Percentiles rank a stretch among this genome's conserved stretches.
Conservation (phyloP, 2,329 filamentous ascomycete species). For the Xylaria sp. region DNA sequence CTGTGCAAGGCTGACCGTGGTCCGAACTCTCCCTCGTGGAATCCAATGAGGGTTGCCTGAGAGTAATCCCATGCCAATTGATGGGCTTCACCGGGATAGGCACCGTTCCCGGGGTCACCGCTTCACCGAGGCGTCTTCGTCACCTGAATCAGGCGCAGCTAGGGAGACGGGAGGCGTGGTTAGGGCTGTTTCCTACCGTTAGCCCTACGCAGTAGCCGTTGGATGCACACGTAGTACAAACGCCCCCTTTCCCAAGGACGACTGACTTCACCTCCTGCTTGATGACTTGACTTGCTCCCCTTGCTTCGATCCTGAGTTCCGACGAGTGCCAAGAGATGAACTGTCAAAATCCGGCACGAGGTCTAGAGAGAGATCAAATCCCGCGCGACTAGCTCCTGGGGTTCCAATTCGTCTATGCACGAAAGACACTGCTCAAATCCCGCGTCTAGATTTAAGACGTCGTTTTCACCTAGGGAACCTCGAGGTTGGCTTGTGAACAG, state of each 20-base stretch:
- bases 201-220: neutral
- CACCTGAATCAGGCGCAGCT: too few species aligned
- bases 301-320: neutral
- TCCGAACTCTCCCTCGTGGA: neutral
- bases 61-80: neutral
- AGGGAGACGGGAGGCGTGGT: neutral
- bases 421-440: too few species aligned
- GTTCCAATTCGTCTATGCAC: too few species aligned
- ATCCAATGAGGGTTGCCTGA: neutral
- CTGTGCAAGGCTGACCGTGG: neutral
- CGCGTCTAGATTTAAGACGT: too few species aligned
- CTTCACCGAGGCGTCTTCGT: neutral
- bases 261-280: neutral
- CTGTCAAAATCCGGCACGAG: neutral
- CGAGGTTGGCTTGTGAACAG: too few species aligned
- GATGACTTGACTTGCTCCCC: too few species aligned
- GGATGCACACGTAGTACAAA: neutral
- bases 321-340: neutral
- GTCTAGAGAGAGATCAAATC: neutral
- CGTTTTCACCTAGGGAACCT: too few species aligned
- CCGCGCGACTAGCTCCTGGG: neutral
- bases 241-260: neutral
- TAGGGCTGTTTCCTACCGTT: neutral
- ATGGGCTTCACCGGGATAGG: neutral
- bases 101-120: too few species aligned